A percentile compares a stretch with the other conserved stretches of the same genome.
Conservation (phyloP, 139 green algal species). For the Bryopsis sp. region DNA sequence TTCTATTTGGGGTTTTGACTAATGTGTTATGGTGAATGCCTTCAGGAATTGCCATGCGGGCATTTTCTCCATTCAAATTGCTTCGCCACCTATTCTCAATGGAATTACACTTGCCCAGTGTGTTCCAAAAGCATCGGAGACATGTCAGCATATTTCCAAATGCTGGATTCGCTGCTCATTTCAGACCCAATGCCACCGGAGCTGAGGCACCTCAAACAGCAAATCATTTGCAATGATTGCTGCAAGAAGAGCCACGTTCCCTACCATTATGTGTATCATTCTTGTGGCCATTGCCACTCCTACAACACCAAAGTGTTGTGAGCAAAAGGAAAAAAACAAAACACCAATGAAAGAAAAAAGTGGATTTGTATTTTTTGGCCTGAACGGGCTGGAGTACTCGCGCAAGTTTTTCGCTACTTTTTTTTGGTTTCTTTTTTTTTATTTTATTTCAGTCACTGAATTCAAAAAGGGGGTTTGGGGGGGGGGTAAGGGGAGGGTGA, state of each 20-base stretch:
- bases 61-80: conserved; percentile 95
- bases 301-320: conserved; percentile 88
- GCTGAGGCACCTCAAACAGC: conserved; percentile 57
- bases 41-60: conserved; percentile 87
- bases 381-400: no score
- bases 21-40: no score
- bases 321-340: no score
- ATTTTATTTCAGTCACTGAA: no score
- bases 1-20: no score
- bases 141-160: conserved; percentile 95
- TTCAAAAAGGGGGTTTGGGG: no score
- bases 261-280: conserved; percentile 97
- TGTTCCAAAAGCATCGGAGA: conserved; percentile 91
- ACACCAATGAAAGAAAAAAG: no score
- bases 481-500: no score
- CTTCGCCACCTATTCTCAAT: conserved; percentile 80
- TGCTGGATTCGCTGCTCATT: conserved; percentile 87
- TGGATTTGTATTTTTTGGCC: no score
- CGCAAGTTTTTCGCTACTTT: no score
- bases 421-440: no score
- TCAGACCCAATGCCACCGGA: conserved; percentile 59
- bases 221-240: conserved; percentile 93
- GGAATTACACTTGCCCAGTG: conserved; percentile 89
- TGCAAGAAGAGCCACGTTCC: conserved; percentile 41
- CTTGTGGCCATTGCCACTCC: conserved; percentile 69